A percentile compares a stretch with the other conserved stretches of the same genome.
Evolutionary conservation across 2,329 filamentous ascomycete genomes (phyloP).

Genomic region (Colletotrichum melonis): DNA sequence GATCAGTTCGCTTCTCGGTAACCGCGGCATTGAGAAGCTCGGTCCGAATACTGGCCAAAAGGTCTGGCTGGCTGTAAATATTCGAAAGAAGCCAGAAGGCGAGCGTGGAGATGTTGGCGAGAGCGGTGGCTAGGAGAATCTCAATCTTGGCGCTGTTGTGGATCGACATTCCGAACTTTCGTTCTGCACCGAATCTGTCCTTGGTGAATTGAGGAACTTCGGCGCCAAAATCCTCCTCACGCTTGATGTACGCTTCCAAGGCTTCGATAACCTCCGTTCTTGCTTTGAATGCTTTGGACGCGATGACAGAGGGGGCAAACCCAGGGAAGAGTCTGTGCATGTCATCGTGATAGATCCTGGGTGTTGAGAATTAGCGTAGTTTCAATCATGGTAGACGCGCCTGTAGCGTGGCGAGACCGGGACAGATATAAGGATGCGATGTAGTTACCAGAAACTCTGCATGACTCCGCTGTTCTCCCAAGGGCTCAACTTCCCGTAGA

Average conservation of each 20-base stretch:
- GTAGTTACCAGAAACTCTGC: conserved; percentile 45
- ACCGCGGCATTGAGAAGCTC: conserved; percentile 38
- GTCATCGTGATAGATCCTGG: conserved; percentile 42
- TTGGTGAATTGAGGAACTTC: conserved; percentile 41
- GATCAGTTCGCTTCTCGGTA: conserved; percentile 4
- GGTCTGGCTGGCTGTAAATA: conserved; percentile 42
- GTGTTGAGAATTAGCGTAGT: neutral
- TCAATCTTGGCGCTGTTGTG: conserved; percentile 44
- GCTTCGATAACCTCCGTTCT: conserved; percentile 39
- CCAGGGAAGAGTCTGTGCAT: conserved; percentile 42
- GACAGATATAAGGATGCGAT: neutral
- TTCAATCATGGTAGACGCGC: neutral
- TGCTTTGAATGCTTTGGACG: conserved; percentile 44
- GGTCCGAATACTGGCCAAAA: conserved; percentile 39
- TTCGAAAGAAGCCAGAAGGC: conserved; percentile 48
- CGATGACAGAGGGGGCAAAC: conserved; percentile 43
- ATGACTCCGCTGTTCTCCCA: conserved; percentile 46
- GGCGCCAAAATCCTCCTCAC: conserved; percentile 39
- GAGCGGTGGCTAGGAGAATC: conserved; percentile 42
- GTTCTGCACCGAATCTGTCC: conserved; percentile 41
- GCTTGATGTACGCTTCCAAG: conserved; percentile 44
- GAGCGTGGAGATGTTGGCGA: conserved; percentile 48
- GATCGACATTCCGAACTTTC: conserved; percentile 42
- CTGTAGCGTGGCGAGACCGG: too few relatives aligned
- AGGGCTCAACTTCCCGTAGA: conserved; percentile 57